Percentiles rank a stretch among this genome's conserved stretches.
phyloP scores from a whole-genome alignment of 768 basidiomycete genomes.

The Agaricus blazei region DNA sequence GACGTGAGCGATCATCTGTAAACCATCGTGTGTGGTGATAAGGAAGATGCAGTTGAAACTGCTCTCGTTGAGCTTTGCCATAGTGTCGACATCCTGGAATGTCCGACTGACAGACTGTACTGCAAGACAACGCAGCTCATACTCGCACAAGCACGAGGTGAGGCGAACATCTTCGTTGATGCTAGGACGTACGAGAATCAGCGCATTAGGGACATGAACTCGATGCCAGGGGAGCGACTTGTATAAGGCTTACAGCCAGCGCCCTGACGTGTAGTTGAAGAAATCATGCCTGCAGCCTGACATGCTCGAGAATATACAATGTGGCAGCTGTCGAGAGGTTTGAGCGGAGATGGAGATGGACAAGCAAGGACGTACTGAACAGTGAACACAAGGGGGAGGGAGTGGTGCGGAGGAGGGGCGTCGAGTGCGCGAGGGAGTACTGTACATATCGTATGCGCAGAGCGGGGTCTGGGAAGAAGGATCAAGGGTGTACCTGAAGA shows the following conservation, averaged over 20 bases:
- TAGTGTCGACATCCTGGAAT: slow-evolving; percentile 28
- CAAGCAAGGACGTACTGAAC: slow-evolving; percentile 16
- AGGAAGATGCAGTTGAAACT: slow-evolving; percentile 37
- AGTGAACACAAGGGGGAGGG: slow-evolving; percentile 15
- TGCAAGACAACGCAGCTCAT: slow-evolving; percentile 36
- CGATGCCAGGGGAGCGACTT: slow-evolving; percentile 20
- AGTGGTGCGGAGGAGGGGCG: background rate
- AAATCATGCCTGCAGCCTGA: slow-evolving; percentile 25
- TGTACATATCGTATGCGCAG: too few species aligned
- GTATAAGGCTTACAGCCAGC: slow-evolving; percentile 36
- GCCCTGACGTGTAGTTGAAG: slow-evolving; percentile 38
- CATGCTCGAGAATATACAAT: slow-evolving; percentile 27
- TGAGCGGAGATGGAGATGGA: slow-evolving; percentile 19
- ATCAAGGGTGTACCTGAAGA: too few species aligned
- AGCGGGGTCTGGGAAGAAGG: too few species aligned
- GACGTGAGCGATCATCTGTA: slow-evolving; percentile 35
- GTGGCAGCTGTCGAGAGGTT: slow-evolving; percentile 20
- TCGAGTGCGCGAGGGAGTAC: too few species aligned
- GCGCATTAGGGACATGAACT: slow-evolving; percentile 20
- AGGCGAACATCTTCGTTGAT: slow-evolving; percentile 41
- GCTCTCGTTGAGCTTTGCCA: slow-evolving; percentile 41
- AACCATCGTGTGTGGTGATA: slow-evolving; percentile 30
- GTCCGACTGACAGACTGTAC: slow-evolving; percentile 35
- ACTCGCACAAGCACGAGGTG: slow-evolving; percentile 35
- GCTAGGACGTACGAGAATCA: slow-evolving; percentile 22